A percentile compares a stretch with the other conserved stretches of the same genome.
Conservation (phyloP, 768 basidiomycete genomes). For the Omphalotus guepiniiformis region DNA sequence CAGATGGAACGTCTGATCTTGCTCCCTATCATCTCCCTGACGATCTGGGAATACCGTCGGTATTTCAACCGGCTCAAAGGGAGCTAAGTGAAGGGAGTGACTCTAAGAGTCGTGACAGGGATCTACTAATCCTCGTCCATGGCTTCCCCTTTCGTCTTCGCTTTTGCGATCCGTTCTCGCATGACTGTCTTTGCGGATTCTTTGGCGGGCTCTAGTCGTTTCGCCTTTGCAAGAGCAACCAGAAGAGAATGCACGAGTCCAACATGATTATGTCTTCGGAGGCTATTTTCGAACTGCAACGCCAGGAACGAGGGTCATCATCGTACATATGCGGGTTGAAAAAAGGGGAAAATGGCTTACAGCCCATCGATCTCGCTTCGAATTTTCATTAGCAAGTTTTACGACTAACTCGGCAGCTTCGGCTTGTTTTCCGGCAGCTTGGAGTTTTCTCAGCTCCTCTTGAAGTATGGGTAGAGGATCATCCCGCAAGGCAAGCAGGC, state of each 20-base stretch:
- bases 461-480: conserved; percentile 73
- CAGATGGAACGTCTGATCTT: no score
- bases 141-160: conserved; percentile 39
- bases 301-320: no score
- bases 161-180: conserved; percentile 42
- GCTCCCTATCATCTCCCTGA: neutral
- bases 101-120: no score
- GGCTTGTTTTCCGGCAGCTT: conserved; percentile 34
- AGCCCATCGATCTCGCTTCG: conserved; percentile 78
- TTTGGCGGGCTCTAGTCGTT: conserved; percentile 51
- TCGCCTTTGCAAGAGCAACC: conserved; percentile 68
- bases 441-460: conserved; percentile 48
- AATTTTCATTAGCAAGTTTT: conserved; percentile 60
- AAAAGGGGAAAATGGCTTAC: conserved; percentile 41
- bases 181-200: conserved; percentile 40
- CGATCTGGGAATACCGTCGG: no score
- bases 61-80: no score
- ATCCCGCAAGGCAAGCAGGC: conserved; percentile 80
- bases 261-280: conserved; percentile 83
- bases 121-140: conserved; percentile 51
- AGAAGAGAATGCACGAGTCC: conserved; percentile 75
- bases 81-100: no score
- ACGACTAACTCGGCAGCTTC: conserved; percentile 51
- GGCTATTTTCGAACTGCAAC: conserved; percentile 77
- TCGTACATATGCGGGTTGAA: conserved; percentile 9